Evolutionary conservation across 257 asterid species (phyloP), one percentile per base, ranked within the genome.

Genomic region (Pogostemon cablin): DNA sequence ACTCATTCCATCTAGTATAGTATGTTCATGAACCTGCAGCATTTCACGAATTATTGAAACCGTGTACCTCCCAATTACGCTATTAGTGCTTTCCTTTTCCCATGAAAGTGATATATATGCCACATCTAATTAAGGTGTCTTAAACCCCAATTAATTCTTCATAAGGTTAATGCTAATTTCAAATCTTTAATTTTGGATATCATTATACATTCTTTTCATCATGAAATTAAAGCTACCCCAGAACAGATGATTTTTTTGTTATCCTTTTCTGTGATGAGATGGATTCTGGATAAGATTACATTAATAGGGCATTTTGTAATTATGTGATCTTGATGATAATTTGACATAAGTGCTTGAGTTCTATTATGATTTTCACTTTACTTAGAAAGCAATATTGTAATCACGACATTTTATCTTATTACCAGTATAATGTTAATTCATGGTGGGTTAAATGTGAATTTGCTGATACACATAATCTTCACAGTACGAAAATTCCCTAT

Each of bases 11-110:
- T 25, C 32, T 25, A 25, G 32, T 25, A 25, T 6, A 9, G n/a
- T 57, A 67, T 47, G 63, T 75, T 72, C 83, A 81, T 75, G 85
- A 39, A 81, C 58, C 70, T 56, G 3, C 4, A 7, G 15, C n/a
- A 25, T 25, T 25, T 25, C 32, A 25, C 44, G 10, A 46, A 46
- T 46, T 3, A 12, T 12, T 38, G 17, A 15, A 40, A 60, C 9
- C 15, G 37, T 71, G 55, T 42, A 71, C 0, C 44, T 71, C 62
- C 38, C 43, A 49, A 38, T 67, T 58, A 12, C 67, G 6, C 56
- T 5, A 34, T 58, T 71, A 61, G 53, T 59, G 68, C 42, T 48
- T 38, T 71, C 61, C 43, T 49, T 42, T 64, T 39, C n/a, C n/a
- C 25, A 52, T 32, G 54, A 60, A 40, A 64, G 39, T 63, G 32